Conservation (phyloP, 1,284 basidiomycete species). For the Tylopilus orsonianus region DNA sequence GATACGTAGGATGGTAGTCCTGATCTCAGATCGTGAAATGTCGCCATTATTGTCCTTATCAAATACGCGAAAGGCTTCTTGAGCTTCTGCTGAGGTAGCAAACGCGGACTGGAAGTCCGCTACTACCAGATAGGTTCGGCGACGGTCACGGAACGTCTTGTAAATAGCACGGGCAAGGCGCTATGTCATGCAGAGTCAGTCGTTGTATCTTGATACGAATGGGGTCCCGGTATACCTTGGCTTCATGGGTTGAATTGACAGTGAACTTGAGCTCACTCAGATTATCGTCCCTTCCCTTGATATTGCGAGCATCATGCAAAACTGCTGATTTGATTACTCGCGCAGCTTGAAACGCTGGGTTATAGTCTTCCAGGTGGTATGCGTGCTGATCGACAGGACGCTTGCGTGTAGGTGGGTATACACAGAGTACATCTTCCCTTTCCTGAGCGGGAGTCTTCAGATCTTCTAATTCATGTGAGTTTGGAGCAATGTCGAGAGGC, state of each 20-base stretch:
- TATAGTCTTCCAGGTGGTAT: constrained; percentile 32
- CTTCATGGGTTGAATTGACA: constrained; percentile 57
- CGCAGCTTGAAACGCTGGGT: constrained; percentile 52
- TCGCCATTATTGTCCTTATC: constrained; percentile 79
- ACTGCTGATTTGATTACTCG: constrained; percentile 66
- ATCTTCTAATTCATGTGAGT: constrained; percentile 14
- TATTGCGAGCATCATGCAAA: constrained; percentile 71
- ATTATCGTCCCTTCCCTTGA: constrained; percentile 52
- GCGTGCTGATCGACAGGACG: constrained; percentile 18
- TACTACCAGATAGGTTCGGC: constrained; percentile 61
- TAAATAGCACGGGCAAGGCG: constrained; percentile 72
- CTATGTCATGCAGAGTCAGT: constrained; percentile 30
- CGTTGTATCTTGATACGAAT: neutral
- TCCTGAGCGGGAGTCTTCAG: constrained; percentile 8
- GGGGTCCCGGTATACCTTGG: constrained; percentile 48
- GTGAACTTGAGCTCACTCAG: constrained; percentile 45
- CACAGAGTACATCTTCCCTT: constrained; percentile 5
- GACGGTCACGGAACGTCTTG: constrained; percentile 54
- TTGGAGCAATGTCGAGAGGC: constrained; percentile 7
- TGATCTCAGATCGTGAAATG: constrained; percentile 75
- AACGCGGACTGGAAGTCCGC: constrained; percentile 75
- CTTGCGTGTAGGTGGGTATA: constrained; percentile 23
- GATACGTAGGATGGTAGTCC: constrained; percentile 65
- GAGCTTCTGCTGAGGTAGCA: constrained; percentile 51
- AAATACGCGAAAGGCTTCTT: constrained; percentile 72